Evolutionary conservation across 768 basidiomycete genomes (phyloP).

Genomic region (Amanita inopinata): DNA sequence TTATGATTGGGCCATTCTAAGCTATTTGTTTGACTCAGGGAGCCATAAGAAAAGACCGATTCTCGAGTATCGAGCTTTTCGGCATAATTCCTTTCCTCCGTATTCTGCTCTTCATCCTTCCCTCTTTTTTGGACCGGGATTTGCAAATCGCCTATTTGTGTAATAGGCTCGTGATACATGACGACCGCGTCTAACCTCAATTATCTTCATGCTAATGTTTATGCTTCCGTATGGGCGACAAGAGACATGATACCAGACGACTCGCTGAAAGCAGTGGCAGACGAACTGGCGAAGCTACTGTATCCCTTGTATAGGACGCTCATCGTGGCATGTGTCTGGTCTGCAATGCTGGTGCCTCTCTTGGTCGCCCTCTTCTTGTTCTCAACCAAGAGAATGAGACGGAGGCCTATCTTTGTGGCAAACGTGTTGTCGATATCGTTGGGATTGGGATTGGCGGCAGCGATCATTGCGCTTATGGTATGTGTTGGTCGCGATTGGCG

Average conservation of each 20-base stretch:
- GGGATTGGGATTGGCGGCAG: constrained; percentile 10
- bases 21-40: too few relatives aligned
- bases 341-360: constrained; percentile 11
- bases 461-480: constrained; percentile 6
- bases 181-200: too few relatives aligned
- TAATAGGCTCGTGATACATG: too few relatives aligned
- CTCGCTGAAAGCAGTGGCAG: neutral
- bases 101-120: too few relatives aligned
- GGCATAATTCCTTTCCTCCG: too few relatives aligned
- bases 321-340: constrained; percentile 7
- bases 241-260: neutral
- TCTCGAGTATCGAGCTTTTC: too few relatives aligned
- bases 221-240: too few relatives aligned
- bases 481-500: neutral
- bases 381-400: constrained; percentile 12
- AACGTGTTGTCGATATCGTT: constrained; percentile 15
- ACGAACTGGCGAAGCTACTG: neutral
- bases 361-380: constrained; percentile 15
- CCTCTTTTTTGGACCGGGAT: too few relatives aligned
- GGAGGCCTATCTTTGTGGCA: constrained; percentile 15
- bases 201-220: too few relatives aligned
- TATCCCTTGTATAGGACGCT: constrained; percentile 1
- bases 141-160: too few relatives aligned
- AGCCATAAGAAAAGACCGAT: too few relatives aligned
- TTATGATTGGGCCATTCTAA: too few relatives aligned